Percentiles rank a stretch among this genome's conserved stretches.
These are phyloP conservation scores for Citropsis articulata DNA, from an alignment of 345 rosid species.

Conservation along the genomic window DNA sequence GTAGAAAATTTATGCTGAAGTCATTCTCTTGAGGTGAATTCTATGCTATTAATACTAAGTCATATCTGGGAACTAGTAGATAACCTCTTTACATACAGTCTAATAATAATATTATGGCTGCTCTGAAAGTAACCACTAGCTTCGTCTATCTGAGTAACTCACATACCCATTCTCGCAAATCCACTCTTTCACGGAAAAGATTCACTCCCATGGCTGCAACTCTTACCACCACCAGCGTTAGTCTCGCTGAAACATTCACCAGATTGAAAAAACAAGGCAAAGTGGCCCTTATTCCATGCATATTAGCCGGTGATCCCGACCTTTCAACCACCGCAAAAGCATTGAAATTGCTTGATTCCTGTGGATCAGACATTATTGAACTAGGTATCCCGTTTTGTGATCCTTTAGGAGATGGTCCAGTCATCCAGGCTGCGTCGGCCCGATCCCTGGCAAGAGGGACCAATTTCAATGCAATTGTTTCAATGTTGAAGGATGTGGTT, in stretches of 20 bases:
- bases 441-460: constrained; percentile 78
- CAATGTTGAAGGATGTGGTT: constrained; percentile 84
- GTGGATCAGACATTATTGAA: constrained; percentile 84
- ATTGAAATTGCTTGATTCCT: constrained; percentile 67
- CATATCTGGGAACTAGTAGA: too few species aligned
- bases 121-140: constrained; percentile 22
- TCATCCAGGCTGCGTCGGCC: constrained; percentile 95
- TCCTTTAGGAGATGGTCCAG: constrained; percentile 89
- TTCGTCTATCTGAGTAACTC: constrained; percentile 30
- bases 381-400: constrained; percentile 88
- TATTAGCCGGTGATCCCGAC: constrained; percentile 97
- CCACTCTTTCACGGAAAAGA: constrained; percentile 35
- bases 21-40: too few species aligned
- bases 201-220: constrained; percentile 49
- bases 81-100: neutral
- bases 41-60: too few species aligned
- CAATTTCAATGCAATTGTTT: constrained; percentile 55
- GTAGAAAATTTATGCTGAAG: too few species aligned
- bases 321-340: constrained; percentile 93
- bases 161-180: constrained; percentile 24
- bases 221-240: constrained; percentile 36
- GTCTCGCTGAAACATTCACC: constrained; percentile 63
- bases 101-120: constrained; percentile 23
- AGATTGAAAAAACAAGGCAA: constrained; percentile 58
- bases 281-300: constrained; percentile 82